phyloP scores from a whole-genome alignment of 768 basidiomycete species.

The Podaxis sp. region DNA sequence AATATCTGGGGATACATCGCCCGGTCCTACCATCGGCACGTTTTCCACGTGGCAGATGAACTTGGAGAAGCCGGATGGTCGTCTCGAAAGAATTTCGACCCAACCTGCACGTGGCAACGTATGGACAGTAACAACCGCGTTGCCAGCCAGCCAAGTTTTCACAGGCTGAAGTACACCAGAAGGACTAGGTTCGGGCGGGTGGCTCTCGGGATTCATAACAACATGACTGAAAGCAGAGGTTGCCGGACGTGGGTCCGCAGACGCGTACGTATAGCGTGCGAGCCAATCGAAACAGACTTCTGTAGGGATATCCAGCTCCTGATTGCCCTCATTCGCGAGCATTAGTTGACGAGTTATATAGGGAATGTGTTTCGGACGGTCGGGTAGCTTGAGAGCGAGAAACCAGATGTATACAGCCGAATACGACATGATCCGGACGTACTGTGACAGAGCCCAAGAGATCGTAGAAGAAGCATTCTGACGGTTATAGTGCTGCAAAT shows the following conservation, averaged over 20 bases:
- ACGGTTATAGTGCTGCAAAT: constrained; percentile 88
- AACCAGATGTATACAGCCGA: constrained; percentile 96
- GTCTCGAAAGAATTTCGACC: constrained; percentile 81
- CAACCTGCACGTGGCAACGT: constrained; percentile 75
- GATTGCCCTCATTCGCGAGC: constrained; percentile 76
- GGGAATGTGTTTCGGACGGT: constrained; percentile 77
- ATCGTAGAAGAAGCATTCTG: constrained; percentile 53
- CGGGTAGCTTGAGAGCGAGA: constrained; percentile 77
- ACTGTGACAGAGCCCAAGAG: constrained; percentile 88
- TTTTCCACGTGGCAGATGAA: constrained; percentile 89
- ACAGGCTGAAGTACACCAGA: constrained; percentile 3
- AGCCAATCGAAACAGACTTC: constrained; percentile 99
- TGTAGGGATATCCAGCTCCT: constrained; percentile 80
- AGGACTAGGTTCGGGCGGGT: constrained; percentile 43
- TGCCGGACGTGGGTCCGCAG: constrained; percentile 88
- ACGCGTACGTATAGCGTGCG: constrained; percentile 90
- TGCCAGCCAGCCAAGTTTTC: constrained; percentile 86
- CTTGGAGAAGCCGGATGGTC: constrained; percentile 87
- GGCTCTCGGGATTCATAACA: constrained; percentile 55
- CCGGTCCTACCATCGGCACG: constrained; percentile 79
- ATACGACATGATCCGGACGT: constrained; percentile 87
- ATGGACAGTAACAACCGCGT: constrained; percentile 82
- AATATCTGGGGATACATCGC: constrained; percentile 81
- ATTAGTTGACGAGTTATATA: constrained; percentile 87
- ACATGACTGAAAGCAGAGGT: constrained; percentile 77